These are phyloP conservation scores for Venturia asperata DNA, from an alignment of 2,329 filamentous ascomycete genomes.

Conservation along the genomic window DNA sequence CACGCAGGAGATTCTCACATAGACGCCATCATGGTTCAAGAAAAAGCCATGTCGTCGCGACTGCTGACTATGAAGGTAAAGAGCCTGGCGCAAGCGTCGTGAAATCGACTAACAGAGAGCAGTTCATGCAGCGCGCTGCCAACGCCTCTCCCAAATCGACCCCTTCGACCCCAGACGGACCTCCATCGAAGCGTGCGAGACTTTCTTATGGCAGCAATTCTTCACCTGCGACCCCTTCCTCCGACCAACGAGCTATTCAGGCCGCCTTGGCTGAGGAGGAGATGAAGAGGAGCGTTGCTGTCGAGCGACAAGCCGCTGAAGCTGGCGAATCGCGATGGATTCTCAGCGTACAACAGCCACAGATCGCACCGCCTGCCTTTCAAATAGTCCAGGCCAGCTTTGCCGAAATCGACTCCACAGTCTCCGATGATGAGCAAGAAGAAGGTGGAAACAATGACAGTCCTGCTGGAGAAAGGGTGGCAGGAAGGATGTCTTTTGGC, in stretches of 20 bases:
- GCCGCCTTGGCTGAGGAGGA: constrained; percentile 62
- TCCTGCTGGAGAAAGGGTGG: constrained; percentile 5
- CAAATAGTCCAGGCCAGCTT: constrained; percentile 56
- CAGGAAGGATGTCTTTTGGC: constrained; percentile 18
- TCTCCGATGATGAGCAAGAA: constrained; percentile 31
- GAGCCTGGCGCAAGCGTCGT: constrained; percentile 13
- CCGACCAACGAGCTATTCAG: constrained; percentile 45
- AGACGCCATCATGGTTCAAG: constrained; percentile 16
- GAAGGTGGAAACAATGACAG: constrained; percentile 20
- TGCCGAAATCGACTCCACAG: constrained; percentile 41
- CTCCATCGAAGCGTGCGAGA: constrained; percentile 59
- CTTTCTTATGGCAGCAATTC: constrained; percentile 37
- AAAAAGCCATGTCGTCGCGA: constrained; percentile 60
- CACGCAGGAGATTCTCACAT: not conserved
- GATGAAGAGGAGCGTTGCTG: constrained; percentile 49
- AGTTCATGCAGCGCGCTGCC: constrained; percentile 81
- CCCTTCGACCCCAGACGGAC: constrained; percentile 45
- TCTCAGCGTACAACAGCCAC: constrained; percentile 49
- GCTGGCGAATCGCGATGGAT: constrained; percentile 71
- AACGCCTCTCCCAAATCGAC: constrained; percentile 38
- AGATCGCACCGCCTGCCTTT: constrained; percentile 33
- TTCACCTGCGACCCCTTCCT: constrained; percentile 34
- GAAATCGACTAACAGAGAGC: not conserved
- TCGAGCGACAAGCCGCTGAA: constrained; percentile 56
- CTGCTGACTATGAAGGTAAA: constrained; percentile 79